Conservation (phyloP, 1,284 basidiomycete species). For the Leccinum fuscescens region DNA sequence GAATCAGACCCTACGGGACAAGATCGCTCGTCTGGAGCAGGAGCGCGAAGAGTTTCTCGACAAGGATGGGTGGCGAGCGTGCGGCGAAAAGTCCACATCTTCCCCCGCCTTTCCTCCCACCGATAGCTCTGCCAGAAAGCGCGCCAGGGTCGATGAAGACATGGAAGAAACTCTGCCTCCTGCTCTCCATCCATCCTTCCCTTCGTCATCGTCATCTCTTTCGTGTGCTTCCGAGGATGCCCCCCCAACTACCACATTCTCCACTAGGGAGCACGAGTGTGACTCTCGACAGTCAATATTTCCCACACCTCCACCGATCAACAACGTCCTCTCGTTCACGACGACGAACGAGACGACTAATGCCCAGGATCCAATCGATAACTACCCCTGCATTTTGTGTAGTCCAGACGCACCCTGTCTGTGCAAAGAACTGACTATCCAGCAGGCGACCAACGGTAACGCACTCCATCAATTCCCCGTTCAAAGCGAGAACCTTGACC, state of each 20-base stretch:
- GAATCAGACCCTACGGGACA: constrained; percentile 61
- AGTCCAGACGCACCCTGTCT: constrained; percentile 68
- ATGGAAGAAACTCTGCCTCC: constrained; percentile 28
- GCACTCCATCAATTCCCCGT: constrained; percentile 13
- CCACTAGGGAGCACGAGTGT: constrained; percentile 8
- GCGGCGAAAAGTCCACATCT: constrained; percentile 45
- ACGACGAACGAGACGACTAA: constrained; percentile 10
- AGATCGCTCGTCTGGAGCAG: constrained; percentile 51
- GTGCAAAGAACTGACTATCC: constrained; percentile 62
- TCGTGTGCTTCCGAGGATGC: constrained; percentile 16
- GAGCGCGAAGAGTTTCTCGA: constrained; percentile 37
- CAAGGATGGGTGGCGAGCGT: constrained; percentile 53
- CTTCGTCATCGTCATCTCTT: constrained; percentile 20
- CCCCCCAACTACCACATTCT: constrained; percentile 2
- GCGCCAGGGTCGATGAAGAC: constrained; percentile 39
- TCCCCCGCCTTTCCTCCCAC: constrained; percentile 28
- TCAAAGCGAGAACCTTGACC: constrained; percentile 17
- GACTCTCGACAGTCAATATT: constrained; percentile 20
- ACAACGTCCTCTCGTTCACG: constrained; percentile 37
- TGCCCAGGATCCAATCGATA: constrained; percentile 30
- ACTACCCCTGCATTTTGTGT: constrained; percentile 64
- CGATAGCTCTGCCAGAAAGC: constrained; percentile 37
- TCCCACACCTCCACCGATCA: constrained; percentile 26
- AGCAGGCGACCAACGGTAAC: constrained; percentile 35
- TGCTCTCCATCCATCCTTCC: constrained; percentile 28